Percentiles rank a stretch among this genome's conserved stretches.
These are phyloP conservation scores for Alternaria solani DNA, from an alignment of 2,329 filamentous ascomycete genomes.

Conservation along the genomic window DNA sequence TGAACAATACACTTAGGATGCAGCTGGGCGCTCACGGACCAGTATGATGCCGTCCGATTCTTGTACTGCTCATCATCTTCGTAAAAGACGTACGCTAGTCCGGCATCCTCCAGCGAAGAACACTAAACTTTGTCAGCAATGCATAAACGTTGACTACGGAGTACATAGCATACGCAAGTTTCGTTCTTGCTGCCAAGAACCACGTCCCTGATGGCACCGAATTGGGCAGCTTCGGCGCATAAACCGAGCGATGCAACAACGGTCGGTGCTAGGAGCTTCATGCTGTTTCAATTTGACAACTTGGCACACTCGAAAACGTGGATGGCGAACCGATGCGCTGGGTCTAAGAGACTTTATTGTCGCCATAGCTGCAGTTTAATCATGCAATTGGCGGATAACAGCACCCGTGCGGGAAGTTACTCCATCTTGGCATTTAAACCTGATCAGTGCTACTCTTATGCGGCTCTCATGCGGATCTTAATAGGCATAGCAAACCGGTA, in stretches of 20 bases:
- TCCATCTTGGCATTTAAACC: not conserved
- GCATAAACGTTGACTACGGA: slow-evolving; percentile 5
- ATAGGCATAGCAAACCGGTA: not conserved
- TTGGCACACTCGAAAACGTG: slow-evolving; percentile 14
- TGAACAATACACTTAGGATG: slow-evolving; percentile 43
- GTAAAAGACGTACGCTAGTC: slow-evolving; percentile 25
- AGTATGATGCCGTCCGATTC: slow-evolving; percentile 32
- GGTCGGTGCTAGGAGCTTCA: slow-evolving; percentile 13
- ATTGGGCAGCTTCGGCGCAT: slow-evolving; percentile 2
- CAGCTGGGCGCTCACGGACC: slow-evolving; percentile 36
- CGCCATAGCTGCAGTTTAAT: not conserved
- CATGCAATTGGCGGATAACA: not conserved
- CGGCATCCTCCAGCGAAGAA: slow-evolving; percentile 23
- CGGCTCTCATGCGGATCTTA: slow-evolving; percentile 3
- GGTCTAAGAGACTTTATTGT: slow-evolving; percentile 5
- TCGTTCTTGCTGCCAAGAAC: slow-evolving; percentile 3
- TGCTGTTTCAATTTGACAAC: slow-evolving; percentile 10
- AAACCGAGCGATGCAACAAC: slow-evolving; percentile 9
- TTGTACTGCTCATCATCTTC: slow-evolving; percentile 23
- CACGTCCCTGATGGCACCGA: not conserved
- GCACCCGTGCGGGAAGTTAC: not conserved
- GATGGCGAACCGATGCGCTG: slow-evolving; percentile 6
- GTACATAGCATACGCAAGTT: slow-evolving; percentile 13
- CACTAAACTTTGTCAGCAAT: slow-evolving; percentile 26
- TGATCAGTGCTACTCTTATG: not conserved